These are phyloP conservation scores for Ceratobasidium theobromae DNA, from an alignment of 1,284 basidiomycete species.

Conservation along the genomic window DNA sequence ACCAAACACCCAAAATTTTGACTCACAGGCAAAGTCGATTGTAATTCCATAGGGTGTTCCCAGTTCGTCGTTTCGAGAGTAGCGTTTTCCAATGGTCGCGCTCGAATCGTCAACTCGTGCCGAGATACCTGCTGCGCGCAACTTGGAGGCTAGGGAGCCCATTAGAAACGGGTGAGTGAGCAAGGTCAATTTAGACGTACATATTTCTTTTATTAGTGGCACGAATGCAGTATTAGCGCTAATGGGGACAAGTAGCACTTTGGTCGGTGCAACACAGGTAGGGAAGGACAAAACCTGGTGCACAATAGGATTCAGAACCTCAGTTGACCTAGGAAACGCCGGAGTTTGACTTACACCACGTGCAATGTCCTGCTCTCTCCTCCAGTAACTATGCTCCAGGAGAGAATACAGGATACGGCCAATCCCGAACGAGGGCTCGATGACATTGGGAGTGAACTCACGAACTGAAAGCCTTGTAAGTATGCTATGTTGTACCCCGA, in stretches of 20 bases:
- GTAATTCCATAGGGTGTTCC: slow-evolving; percentile 97
- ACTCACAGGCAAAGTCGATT: slow-evolving; percentile 94
- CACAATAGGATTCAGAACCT: too few species aligned
- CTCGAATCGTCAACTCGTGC: slow-evolving; percentile 95
- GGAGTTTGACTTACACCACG: slow-evolving; percentile 65
- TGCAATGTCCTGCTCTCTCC: slow-evolving; percentile 85
- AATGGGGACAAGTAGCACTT: slow-evolving; percentile 95
- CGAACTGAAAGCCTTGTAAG: slow-evolving; percentile 60
- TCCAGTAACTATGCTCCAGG: slow-evolving; percentile 97
- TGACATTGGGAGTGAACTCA: slow-evolving; percentile 96
- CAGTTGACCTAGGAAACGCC: too few species aligned
- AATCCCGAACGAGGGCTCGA: slow-evolving; percentile 98
- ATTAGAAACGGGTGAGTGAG: slow-evolving; percentile 33
- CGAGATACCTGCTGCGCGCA: slow-evolving; percentile 87
- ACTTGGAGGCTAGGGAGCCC: slow-evolving; percentile 79
- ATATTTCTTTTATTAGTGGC: slow-evolving; percentile 85
- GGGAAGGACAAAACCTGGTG: slow-evolving; percentile 85
- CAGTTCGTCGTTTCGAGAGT: slow-evolving; percentile 97
- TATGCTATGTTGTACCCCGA: neutral
- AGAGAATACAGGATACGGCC: slow-evolving; percentile 94
- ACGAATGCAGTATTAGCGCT: slow-evolving; percentile 84
- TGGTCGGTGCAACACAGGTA: slow-evolving; percentile 90
- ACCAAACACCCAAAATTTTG: slow-evolving; percentile 1
- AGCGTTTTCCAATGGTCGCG: slow-evolving; percentile 94
- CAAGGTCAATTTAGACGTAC: slow-evolving; percentile 55